phyloP scores from a whole-genome alignment of 345 rosid genomes.

The Fremontodendron californicum region DNA sequence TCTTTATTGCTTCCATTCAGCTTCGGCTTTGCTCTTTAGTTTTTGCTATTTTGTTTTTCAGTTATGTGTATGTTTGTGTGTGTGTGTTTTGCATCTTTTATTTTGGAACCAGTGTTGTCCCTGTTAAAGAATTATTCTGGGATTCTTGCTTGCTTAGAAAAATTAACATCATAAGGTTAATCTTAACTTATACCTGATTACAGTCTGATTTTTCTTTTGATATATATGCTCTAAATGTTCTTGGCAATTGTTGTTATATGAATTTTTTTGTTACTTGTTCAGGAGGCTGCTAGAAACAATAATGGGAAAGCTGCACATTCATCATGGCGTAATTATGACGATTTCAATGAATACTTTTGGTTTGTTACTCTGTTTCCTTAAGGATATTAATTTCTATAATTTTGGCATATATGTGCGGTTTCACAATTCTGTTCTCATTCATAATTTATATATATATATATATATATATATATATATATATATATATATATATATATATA shows the following conservation, averaged over 20 bases:
- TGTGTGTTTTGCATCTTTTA: not conserved
- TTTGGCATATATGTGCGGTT: conserved; percentile 12
- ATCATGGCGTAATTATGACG: conserved; percentile 97
- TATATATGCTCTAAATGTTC: not conserved
- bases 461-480: too few relatives aligned
- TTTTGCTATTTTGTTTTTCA: not conserved
- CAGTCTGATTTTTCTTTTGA: not conserved
- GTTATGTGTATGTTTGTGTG: too few relatives aligned
- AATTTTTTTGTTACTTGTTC: conserved; percentile 24
- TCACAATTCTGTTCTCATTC: conserved; percentile 20
- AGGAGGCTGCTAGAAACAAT: conserved; percentile 76
- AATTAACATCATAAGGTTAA: too few relatives aligned
- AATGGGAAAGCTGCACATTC: conserved; percentile 97
- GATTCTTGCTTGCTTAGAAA: not conserved
- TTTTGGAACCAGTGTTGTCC: not conserved
- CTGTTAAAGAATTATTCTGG: not conserved
- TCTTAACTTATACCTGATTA: not conserved
- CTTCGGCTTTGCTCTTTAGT: not conserved
- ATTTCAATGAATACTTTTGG: conserved; percentile 99
- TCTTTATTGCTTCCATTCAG: not conserved
- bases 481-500: too few relatives aligned
- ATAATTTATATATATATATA: too few relatives aligned
- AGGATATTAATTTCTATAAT: not conserved
- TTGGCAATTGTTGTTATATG: not conserved
- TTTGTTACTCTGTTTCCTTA: conserved; percentile 29